phyloP scores from a whole-genome alignment of 1,284 basidiomycete genomes.

The Ganoderma leucocontextum region DNA sequence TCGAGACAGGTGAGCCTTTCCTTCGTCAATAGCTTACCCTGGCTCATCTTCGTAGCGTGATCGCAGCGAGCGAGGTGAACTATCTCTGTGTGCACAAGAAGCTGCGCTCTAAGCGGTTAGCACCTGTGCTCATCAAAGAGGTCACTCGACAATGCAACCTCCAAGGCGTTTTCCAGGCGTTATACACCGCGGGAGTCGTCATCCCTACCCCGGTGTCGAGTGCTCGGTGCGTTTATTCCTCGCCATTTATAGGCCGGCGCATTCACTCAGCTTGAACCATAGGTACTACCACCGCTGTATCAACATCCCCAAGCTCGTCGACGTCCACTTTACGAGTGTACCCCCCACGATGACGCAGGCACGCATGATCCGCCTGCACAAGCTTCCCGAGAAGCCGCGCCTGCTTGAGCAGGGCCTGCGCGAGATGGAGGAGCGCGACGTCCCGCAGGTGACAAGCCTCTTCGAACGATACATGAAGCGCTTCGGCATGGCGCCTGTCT shows the following conservation, averaged over 20 bases:
- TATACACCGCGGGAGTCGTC: conserved; percentile 94
- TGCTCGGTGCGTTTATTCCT: conserved; percentile 64
- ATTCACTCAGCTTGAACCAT: background rate
- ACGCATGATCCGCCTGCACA: conserved; percentile 81
- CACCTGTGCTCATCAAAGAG: conserved; percentile 98
- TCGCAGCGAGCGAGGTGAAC: conserved; percentile 92
- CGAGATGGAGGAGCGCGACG: conserved; percentile 88
- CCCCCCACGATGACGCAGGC: conserved; percentile 88
- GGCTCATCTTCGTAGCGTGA: conserved; percentile 54
- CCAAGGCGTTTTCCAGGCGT: conserved; percentile 93
- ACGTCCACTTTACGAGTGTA: conserved; percentile 90
- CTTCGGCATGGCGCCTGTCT: conserved; percentile 86
- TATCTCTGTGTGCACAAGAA: conserved; percentile 99
- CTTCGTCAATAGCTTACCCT: background rate
- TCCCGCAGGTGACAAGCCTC: conserved; percentile 79
- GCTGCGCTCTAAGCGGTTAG: conserved; percentile 92
- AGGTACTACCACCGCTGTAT: conserved; percentile 95
- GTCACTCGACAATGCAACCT: conserved; percentile 94
- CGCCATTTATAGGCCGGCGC: background rate
- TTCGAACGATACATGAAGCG: conserved; percentile 85
- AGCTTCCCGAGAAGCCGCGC: conserved; percentile 64
- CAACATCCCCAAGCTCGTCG: conserved; percentile 92
- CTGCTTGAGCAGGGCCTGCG: conserved; percentile 69
- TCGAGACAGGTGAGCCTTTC: conserved; percentile 67
- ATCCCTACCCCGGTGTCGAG: conserved; percentile 91